Evolutionary conservation across 306 rosid species (phyloP).

Genomic region (Trifolium subterraneum): DNA sequence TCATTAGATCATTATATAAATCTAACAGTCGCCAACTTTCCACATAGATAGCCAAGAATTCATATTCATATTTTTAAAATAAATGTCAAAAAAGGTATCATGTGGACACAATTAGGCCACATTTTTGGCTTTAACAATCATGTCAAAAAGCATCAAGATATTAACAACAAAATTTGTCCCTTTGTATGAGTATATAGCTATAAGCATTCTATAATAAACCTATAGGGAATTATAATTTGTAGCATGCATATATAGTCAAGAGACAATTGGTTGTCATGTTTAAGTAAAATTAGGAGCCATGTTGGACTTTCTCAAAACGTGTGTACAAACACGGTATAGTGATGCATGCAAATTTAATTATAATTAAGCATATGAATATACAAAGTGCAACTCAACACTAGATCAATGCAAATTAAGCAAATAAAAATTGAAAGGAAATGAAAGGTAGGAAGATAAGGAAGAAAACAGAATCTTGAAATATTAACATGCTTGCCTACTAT

Average conservation of each 20-base stretch:
- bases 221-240: neutral
- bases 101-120: conserved; percentile 55
- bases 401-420: neutral
- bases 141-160: conserved; percentile 40
- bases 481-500: conserved; percentile 15
- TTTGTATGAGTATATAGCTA: neutral
- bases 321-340: neutral
- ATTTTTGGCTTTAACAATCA: conserved; percentile 39
- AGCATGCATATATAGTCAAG: neutral
- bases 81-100: neutral
- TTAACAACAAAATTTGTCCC: conserved; percentile 37
- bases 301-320: conserved; percentile 10
- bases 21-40: neutral
- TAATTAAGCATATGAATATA: neutral
- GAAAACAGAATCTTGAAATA: conserved; percentile 35
- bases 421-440: neutral
- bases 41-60: neutral
- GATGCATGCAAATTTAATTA: neutral
- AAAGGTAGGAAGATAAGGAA: conserved; percentile 1
- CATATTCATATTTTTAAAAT: neutral
- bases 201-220: neutral
- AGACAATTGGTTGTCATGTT: conserved; percentile 19
- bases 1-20: too few relatives aligned
- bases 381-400: conserved; percentile 14
- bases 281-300: neutral